Percentiles rank a stretch among this genome's conserved stretches.
These are phyloP conservation scores for Trichophyton schoenleinii DNA, from an alignment of 2,329 filamentous ascomycete species.

Conservation along the genomic window DNA sequence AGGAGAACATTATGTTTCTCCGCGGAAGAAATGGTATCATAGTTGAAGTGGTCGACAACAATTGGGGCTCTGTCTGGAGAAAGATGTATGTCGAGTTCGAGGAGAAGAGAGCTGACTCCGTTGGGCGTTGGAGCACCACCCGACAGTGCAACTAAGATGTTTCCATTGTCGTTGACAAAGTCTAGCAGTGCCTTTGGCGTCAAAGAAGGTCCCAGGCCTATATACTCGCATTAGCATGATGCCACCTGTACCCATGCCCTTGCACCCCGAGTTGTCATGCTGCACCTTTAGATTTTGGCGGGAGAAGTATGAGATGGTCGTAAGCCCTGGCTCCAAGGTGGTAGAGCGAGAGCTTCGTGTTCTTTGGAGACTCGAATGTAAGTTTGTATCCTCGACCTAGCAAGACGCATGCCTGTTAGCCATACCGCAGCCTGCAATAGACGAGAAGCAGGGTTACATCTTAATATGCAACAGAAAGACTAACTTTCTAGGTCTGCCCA, in stretches of 20 bases:
- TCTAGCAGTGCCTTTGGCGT: slow-evolving; percentile 77
- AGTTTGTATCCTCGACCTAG: slow-evolving; percentile 72
- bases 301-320: slow-evolving; percentile 82
- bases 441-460: background rate
- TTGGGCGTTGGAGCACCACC: slow-evolving; percentile 56
- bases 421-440: background rate
- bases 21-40: slow-evolving; percentile 61
- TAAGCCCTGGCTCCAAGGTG: slow-evolving; percentile 74
- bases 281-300: slow-evolving; percentile 75
- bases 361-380: slow-evolving; percentile 72
- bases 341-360: slow-evolving; percentile 64
- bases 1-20: slow-evolving; percentile 85
- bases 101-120: slow-evolving; percentile 63
- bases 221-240: slow-evolving; percentile 10
- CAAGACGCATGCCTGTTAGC: slow-evolving; percentile 11
- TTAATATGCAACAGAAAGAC: slow-evolving; percentile 6
- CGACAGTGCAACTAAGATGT: slow-evolving; percentile 76
- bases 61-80: slow-evolving; percentile 71
- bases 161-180: slow-evolving; percentile 83
- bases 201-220: slow-evolving; percentile 75
- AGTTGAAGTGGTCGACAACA: slow-evolving; percentile 92
- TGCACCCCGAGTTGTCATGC: background rate
- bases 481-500: slow-evolving; percentile 38
- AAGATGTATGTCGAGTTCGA: slow-evolving; percentile 81
- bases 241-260: background rate